Evolutionary conservation across 495 filamentous ascomycete genomes (phyloP), one percentile per base, ranked within the genome.

Genomic region (Platismatia glauca): DNA sequence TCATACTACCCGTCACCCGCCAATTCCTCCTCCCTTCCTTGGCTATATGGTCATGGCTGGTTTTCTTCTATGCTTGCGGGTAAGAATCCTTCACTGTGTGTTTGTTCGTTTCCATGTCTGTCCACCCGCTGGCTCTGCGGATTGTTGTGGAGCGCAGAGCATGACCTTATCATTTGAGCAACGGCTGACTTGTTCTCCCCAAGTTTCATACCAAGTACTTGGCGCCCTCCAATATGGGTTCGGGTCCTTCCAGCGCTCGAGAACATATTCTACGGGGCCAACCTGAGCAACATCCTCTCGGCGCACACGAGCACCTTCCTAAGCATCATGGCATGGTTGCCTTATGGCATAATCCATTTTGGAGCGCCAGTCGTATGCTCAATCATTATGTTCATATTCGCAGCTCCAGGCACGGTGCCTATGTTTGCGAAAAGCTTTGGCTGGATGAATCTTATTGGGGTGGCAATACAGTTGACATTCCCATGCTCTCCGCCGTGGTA

Each of bases 401-500:
- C 85, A 31, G 87, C 92, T 8, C 92, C 92, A 0, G 91, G 90
- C 22, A 93, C 88, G 0, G 77, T 87, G 22, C 89, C 91, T 4
- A 85, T 93, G 37, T 97, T 90, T 72, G 89, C 91, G 22, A 82
- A 84, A 38, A 85, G 86, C 46, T 96, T 95, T 65, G 92, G 92
- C 57, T 96, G 92, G 77, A 89, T 96, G 84, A 94, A 90, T 76
- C 81, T 95, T 67, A 76, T 83, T 31, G 92, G 89, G 11, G 92
- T 97, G 31, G 76, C 82, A 18, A 90, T 95, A 67, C 93, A 96
- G 77, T 76, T 96, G 64, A 71, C 88, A 48, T 93, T 96, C 76
- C 92, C 92, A 4, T 96, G 93, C 77, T 93, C 92, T 16, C 89
- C 92, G 43, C 92, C 92, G 29, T 97, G 89, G 92, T 97, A 96